A percentile compares a stretch with the other conserved stretches of the same genome.
These are phyloP conservation scores for Sinapis alba DNA, from an alignment of 441 rosid genomes.

Conservation along the genomic window DNA sequence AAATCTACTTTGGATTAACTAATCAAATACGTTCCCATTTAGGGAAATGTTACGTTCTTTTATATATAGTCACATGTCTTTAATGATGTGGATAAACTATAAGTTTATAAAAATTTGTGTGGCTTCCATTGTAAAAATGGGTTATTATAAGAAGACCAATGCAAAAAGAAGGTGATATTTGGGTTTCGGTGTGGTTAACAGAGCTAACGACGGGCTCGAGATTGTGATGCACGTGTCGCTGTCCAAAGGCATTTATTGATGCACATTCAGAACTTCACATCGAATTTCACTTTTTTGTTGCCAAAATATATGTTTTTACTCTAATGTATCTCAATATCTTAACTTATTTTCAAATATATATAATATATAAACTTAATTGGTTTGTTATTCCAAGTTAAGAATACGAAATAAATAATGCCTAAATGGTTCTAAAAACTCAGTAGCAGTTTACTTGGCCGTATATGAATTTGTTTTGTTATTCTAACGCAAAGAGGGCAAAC, in stretches of 20 bases:
- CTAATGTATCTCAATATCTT: neutral
- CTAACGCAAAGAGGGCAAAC: conserved; percentile 4
- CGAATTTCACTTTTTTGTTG: neutral
- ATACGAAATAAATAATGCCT: neutral
- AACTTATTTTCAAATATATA: neutral
- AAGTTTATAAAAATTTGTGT: neutral
- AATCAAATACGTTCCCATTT: conserved; percentile 1
- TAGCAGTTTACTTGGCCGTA: neutral
- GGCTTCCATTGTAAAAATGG: neutral
- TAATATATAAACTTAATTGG: neutral
- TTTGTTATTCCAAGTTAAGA: neutral
- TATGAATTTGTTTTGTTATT: conserved; percentile 1
- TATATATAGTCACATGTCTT: neutral
- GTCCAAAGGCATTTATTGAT: conserved; percentile 31
- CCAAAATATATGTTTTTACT: neutral
- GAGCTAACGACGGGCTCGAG: conserved; percentile 41
- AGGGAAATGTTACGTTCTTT: neutral
- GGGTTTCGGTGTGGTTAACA: conserved; percentile 26
- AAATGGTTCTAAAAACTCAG: neutral
- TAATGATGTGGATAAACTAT: neutral
- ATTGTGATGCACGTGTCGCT: conserved; percentile 33
- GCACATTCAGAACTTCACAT: conserved; percentile 18
- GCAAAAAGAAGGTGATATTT: conserved; percentile 20
- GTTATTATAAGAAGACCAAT: conserved; percentile 15
- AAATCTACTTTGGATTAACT: neutral